phyloP scores from a whole-genome alignment of 208 protist genomes.

The Phytomonas serpens region DNA sequence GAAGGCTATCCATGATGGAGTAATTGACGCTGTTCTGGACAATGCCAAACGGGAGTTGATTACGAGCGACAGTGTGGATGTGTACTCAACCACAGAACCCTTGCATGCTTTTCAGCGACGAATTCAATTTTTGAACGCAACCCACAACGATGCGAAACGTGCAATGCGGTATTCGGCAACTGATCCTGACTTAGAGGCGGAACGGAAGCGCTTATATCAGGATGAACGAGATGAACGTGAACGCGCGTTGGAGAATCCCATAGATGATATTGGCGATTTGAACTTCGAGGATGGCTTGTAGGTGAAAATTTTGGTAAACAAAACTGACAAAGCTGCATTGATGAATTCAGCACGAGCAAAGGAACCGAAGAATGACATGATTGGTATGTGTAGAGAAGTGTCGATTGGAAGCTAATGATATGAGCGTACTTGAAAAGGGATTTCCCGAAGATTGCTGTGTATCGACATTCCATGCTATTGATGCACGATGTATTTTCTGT shows the following conservation, averaged over 20 bases:
- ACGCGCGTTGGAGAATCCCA: conserved; percentile 63
- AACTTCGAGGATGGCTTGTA: conserved; percentile 85
- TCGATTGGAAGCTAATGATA: neutral
- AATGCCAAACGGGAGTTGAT: conserved; percentile 90
- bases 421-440: neutral
- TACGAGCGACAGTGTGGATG: conserved; percentile 91
- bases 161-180: conserved; percentile 84
- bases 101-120: conserved; percentile 91
- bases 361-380: neutral
- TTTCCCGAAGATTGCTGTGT: neutral
- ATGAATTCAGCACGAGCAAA: conserved; percentile 7
- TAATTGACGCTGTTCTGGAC: conserved; percentile 96
- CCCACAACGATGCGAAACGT: conserved; percentile 94
- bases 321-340: neutral
- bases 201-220: conserved; percentile 60
- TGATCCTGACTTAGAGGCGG: conserved; percentile 70
- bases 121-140: conserved; percentile 93
- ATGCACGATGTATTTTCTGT: neutral
- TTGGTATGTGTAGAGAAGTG: neutral
- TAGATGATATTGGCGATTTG: conserved; percentile 46
- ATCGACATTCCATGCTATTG: neutral
- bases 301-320: neutral
- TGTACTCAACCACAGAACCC: conserved; percentile 96
- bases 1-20: conserved; percentile 96
- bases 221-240: conserved; percentile 56